phyloP scores from a whole-genome alignment of 345 rosid species.

The Aethionema arabicum region DNA sequence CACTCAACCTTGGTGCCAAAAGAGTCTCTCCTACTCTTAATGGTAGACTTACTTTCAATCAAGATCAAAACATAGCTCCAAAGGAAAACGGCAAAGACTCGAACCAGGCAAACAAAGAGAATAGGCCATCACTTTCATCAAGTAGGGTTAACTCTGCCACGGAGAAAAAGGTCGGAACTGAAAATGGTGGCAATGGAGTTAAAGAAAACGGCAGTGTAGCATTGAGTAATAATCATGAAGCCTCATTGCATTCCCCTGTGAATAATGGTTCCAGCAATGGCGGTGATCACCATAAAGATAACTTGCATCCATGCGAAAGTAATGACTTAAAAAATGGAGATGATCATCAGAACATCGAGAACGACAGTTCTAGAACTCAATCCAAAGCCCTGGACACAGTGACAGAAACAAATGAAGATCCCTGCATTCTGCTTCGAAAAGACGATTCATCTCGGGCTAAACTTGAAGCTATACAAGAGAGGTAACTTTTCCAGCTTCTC shows the following conservation, averaged over 20 bases:
- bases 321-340: slow-evolving; percentile 37
- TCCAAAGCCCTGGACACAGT: slow-evolving; percentile 40
- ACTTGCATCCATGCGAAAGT: slow-evolving; percentile 36
- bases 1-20: slow-evolving; percentile 55
- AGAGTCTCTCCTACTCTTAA: slow-evolving; percentile 44
- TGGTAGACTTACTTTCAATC: slow-evolving; percentile 47
- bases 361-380: slow-evolving; percentile 34
- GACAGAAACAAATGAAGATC: slow-evolving; percentile 45
- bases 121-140: slow-evolving; percentile 32
- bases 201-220: slow-evolving; percentile 33
- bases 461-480: slow-evolving; percentile 66
- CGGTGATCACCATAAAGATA: slow-evolving; percentile 34
- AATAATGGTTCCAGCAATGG: slow-evolving; percentile 29
- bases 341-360: slow-evolving; percentile 40
- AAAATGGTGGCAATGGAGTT: slow-evolving; percentile 34
- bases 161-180: slow-evolving; percentile 40
- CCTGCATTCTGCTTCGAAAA: slow-evolving; percentile 60
- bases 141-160: slow-evolving; percentile 39
- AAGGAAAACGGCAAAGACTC: slow-evolving; percentile 39
- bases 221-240: slow-evolving; percentile 18
- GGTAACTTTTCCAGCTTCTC: slow-evolving; percentile 51
- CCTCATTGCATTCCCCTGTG: slow-evolving; percentile 15
- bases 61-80: slow-evolving; percentile 43
- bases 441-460: slow-evolving; percentile 57
- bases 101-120: slow-evolving; percentile 43